phyloP scores from a whole-genome alignment of 176 grass and related monocot species.

The Oryza longistaminata region DNA sequence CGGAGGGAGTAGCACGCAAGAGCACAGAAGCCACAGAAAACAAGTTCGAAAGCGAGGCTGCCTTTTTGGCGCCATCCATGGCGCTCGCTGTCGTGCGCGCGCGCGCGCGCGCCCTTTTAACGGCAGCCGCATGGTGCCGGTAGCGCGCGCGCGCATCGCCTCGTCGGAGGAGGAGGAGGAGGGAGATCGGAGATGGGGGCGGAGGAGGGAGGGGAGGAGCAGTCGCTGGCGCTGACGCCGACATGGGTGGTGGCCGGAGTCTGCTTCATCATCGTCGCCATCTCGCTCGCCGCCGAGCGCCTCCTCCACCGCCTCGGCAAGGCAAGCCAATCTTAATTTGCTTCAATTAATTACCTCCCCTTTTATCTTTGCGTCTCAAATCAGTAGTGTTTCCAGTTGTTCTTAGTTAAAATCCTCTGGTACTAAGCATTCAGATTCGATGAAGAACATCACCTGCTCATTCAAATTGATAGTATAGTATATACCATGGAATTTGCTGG shows the following conservation, averaged over 20 bases:
- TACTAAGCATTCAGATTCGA: not conserved
- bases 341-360: too few species aligned
- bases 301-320: constrained; percentile 74
- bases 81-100: not conserved
- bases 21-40: not conserved
- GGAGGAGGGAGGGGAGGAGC: not conserved
- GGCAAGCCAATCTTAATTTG: not conserved
- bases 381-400: too few species aligned
- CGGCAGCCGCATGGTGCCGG: constrained; percentile 24
- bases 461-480: not conserved
- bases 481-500: not conserved
- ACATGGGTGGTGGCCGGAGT: constrained; percentile 66
- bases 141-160: not conserved
- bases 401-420: too few species aligned
- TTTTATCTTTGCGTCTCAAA: too few species aligned
- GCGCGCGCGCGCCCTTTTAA: not conserved
- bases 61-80: not conserved
- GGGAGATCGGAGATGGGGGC: not conserved
- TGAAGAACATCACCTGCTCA: not conserved
- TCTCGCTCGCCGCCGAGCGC: constrained; percentile 60
- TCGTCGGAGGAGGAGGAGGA: not conserved
- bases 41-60: not conserved
- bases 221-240: constrained; percentile 53
- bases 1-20: too few species aligned
- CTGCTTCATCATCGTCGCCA: constrained; percentile 59